Conservation (phyloP, 2,329 filamentous ascomycete species). For the Fusarium sp. region DNA sequence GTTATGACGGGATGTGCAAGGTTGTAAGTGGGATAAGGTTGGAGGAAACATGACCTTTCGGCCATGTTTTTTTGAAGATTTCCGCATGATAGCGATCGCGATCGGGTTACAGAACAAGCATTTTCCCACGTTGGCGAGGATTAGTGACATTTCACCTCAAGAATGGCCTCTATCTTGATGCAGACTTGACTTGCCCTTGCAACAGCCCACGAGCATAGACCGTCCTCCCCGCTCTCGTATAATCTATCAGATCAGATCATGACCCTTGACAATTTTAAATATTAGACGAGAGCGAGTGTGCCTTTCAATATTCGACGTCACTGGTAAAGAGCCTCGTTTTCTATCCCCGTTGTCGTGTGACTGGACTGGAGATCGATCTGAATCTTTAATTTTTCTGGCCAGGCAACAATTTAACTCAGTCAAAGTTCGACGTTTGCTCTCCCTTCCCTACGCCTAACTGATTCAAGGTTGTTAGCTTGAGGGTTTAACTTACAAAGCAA, state of each 20-base stretch:
- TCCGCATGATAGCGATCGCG: neutral
- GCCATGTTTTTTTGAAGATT: neutral
- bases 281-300: slow-evolving; percentile 8
- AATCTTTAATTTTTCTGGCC: slow-evolving; percentile 13
- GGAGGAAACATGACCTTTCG: neutral
- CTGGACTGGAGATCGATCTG: neutral
- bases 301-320: slow-evolving; percentile 25
- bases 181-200: slow-evolving; percentile 14
- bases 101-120: neutral
- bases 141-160: slow-evolving; percentile 13
- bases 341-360: slow-evolving; percentile 16
- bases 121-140: neutral
- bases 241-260: slow-evolving; percentile 32
- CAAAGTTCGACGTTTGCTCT: neutral
- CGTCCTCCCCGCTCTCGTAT: slow-evolving; percentile 19
- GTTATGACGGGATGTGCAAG: slow-evolving; percentile 3
- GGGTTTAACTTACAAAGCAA: neutral
- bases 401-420: slow-evolving; percentile 6
- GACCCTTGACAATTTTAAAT: slow-evolving; percentile 33
- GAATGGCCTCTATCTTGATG: slow-evolving; percentile 21
- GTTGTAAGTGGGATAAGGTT: slow-evolving; percentile 16
- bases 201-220: slow-evolving; percentile 7
- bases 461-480: slow-evolving; percentile 16
- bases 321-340: neutral
- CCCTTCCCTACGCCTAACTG: neutral